Evolutionary conservation across 208 protist genomes (phyloP).

Genomic region (Naegleria fowleri): DNA sequence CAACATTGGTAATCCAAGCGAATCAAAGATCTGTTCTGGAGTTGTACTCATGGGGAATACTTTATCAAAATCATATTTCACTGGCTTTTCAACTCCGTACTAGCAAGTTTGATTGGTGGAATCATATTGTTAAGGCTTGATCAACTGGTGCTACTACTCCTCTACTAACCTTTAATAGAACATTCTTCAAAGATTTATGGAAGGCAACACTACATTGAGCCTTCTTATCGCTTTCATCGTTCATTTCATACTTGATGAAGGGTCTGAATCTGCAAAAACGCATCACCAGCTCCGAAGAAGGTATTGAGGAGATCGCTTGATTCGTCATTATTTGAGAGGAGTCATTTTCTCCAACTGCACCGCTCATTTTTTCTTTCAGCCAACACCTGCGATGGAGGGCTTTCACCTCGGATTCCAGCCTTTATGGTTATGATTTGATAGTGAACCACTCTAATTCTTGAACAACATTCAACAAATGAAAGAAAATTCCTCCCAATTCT

Average conservation of each 20-base stretch:
- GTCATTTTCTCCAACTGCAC: not conserved
- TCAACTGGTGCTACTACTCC: not conserved
- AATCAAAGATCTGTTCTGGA: not conserved
- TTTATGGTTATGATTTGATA: no score
- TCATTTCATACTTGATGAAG: conserved; percentile 12
- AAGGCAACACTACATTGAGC: conserved; percentile 6
- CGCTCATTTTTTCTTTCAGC: not conserved
- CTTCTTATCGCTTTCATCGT: not conserved
- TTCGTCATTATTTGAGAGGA: no score
- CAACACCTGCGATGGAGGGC: no score
- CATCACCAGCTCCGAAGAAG: not conserved
- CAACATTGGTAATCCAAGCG: not conserved
- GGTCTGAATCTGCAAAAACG: conserved; percentile 26
- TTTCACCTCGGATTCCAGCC: no score
- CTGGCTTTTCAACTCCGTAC: conserved; percentile 12
- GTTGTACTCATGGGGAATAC: conserved; percentile 21
- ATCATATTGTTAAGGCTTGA: not conserved
- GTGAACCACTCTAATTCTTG: no score
- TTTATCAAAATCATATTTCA: conserved; percentile 19
- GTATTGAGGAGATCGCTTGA: no score
- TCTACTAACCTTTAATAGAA: not conserved
- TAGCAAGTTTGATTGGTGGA: not conserved
- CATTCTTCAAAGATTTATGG: conserved; percentile 11
- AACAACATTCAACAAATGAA: no score
- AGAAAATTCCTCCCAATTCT: no score